These are phyloP conservation scores for Candida pseudoviswanathii DNA, from an alignment of 1,139 yeast species.

Conservation along the genomic window DNA sequence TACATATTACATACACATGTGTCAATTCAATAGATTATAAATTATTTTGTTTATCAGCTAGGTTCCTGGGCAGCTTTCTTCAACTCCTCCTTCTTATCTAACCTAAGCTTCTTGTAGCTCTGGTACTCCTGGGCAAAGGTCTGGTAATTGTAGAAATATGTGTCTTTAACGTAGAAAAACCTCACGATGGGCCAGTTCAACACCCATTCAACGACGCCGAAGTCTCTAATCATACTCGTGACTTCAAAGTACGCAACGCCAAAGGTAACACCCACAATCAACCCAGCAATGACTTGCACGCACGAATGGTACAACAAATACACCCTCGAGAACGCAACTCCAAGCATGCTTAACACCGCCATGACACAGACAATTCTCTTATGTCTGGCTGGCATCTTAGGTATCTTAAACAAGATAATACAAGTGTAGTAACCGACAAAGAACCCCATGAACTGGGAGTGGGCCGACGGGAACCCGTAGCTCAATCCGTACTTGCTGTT, in stretches of 20 bases:
- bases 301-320: slow-evolving; percentile 76
- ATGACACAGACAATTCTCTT: slow-evolving; percentile 25
- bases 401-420: slow-evolving; percentile 32
- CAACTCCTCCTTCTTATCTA: slow-evolving; percentile 1
- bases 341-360: slow-evolving; percentile 32
- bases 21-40: neutral
- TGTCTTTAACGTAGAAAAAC: slow-evolving; percentile 58
- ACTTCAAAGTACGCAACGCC: slow-evolving; percentile 62
- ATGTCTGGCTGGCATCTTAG: slow-evolving; percentile 21
- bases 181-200: slow-evolving; percentile 50
- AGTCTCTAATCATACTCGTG: slow-evolving; percentile 55
- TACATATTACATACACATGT: neutral
- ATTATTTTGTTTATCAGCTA: neutral
- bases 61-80: neutral
- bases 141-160: slow-evolving; percentile 46
- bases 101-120: slow-evolving; percentile 9
- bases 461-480: slow-evolving; percentile 98
- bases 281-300: slow-evolving; percentile 76
- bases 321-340: slow-evolving; percentile 75
- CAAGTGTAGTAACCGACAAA: slow-evolving; percentile 66
- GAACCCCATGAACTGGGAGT: slow-evolving; percentile 93
- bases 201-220: slow-evolving; percentile 63
- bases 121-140: slow-evolving; percentile 42
- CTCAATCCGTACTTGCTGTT: slow-evolving; percentile 51
- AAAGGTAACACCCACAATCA: slow-evolving; percentile 57